Evolutionary conservation across 257 asterid genomes (phyloP).

Genomic region (Apocynum venetum): DNA sequence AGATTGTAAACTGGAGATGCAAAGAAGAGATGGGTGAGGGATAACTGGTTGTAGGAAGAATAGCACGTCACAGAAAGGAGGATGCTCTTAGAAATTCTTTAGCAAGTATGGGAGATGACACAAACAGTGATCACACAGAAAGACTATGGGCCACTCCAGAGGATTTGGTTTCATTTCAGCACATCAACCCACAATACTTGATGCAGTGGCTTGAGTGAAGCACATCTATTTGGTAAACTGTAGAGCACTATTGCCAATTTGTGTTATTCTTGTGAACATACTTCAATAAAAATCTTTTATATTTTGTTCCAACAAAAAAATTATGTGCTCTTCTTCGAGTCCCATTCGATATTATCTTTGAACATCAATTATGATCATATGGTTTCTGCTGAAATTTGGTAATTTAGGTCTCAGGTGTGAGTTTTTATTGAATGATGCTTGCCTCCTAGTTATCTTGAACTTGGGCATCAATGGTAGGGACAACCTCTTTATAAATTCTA

Average conservation of each 20-base stretch:
- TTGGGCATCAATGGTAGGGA: neutral
- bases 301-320: neutral
- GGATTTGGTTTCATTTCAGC: conserved; percentile 42
- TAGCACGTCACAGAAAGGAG: conserved; percentile 31
- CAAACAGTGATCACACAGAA: conserved; percentile 30
- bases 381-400: neutral
- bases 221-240: conserved; percentile 31
- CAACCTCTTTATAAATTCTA: neutral
- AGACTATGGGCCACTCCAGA: conserved; percentile 24
- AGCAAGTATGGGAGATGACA: conserved; percentile 29
- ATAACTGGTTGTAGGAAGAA: conserved; percentile 36
- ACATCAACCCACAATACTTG: conserved; percentile 35
- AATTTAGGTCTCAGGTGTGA: neutral
- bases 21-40: conserved; percentile 27
- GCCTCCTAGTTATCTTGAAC: neutral
- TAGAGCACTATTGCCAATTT: neutral
- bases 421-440: neutral
- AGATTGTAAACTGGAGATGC: neutral
- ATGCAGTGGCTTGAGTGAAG: conserved; percentile 26
- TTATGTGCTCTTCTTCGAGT: neutral
- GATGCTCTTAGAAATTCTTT: conserved; percentile 25
- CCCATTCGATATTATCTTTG: neutral
- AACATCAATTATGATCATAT: neutral
- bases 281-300: neutral
- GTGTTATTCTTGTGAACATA: neutral